Conservation (phyloP, 2,329 filamentous ascomycete genomes). For the Microdochium bolleyi region DNA sequence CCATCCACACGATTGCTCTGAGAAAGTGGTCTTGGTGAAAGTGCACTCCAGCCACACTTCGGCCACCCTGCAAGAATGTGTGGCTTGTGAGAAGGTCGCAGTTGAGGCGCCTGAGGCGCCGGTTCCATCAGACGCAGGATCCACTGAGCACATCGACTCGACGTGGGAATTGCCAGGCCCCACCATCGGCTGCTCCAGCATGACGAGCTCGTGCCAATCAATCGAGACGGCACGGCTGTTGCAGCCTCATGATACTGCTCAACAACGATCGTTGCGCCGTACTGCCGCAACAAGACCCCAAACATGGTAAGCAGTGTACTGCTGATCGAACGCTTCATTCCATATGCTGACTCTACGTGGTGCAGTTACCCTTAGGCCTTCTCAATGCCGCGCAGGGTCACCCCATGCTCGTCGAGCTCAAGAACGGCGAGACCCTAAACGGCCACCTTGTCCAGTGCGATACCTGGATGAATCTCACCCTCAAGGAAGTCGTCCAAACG, state of each 20-base stretch:
- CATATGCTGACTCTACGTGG: background rate
- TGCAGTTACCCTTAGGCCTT: conserved; percentile 66
- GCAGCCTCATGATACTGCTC: background rate
- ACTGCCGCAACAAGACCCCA: background rate
- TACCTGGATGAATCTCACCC: conserved; percentile 98
- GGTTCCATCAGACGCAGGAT: background rate
- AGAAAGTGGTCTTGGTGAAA: too few relatives aligned
- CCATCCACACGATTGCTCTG: too few relatives aligned
- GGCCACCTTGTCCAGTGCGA: conserved; percentile 95
- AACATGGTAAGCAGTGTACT: background rate
- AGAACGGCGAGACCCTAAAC: conserved; percentile 75
- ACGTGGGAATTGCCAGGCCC: background rate
- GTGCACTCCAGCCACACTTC: background rate
- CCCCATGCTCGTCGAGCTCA: conserved; percentile 59
- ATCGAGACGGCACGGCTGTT: background rate
- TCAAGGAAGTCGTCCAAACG: conserved; percentile 96
- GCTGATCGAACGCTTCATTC: background rate
- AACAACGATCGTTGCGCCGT: background rate
- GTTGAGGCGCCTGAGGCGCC: too few relatives aligned
- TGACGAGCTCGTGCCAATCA: background rate
- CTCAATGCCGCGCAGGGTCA: conserved; percentile 95
- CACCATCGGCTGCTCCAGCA: background rate
- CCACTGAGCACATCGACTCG: background rate
- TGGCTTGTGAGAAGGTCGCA: too few relatives aligned
- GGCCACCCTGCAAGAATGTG: too few relatives aligned